Conservation (phyloP, 345 rosid genomes). For the Eutrema heterophyllum region DNA sequence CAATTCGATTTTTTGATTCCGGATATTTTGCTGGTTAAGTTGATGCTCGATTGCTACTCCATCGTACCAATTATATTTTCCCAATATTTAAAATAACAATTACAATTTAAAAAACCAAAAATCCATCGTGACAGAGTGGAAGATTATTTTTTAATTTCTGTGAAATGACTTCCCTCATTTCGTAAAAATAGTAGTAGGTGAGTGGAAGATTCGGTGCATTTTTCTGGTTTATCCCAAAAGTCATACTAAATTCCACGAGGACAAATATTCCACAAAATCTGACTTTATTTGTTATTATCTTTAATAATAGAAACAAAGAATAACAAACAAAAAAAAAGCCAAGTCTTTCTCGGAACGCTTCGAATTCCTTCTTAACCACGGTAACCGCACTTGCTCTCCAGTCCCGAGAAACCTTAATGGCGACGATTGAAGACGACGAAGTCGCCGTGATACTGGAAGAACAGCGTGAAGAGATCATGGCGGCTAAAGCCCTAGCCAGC, state of each 20-base stretch:
- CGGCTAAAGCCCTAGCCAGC: slow-evolving; percentile 38
- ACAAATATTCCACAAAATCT: neutral
- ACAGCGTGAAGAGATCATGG: slow-evolving; percentile 45
- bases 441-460: slow-evolving; percentile 24
- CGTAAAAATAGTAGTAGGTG: too few relatives aligned
- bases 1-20: too few relatives aligned
- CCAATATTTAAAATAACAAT: too few relatives aligned
- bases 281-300: neutral
- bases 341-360: neutral
- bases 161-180: too few relatives aligned
- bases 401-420: neutral
- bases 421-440: slow-evolving; percentile 18
- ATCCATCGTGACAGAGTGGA: too few relatives aligned
- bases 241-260: too few relatives aligned
- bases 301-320: neutral
- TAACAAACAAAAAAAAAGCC: neutral
- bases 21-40: too few relatives aligned
- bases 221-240: neutral
- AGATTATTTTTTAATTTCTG: too few relatives aligned
- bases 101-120: too few relatives aligned
- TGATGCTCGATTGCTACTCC: too few relatives aligned
- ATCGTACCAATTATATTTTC: too few relatives aligned
- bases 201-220: too few relatives aligned
- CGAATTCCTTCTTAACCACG: slow-evolving; percentile 10
- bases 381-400: neutral